Base-by-base conservation (phyloP, 805 yeast species). In the Ogataea nitratoaversa region DNA sequence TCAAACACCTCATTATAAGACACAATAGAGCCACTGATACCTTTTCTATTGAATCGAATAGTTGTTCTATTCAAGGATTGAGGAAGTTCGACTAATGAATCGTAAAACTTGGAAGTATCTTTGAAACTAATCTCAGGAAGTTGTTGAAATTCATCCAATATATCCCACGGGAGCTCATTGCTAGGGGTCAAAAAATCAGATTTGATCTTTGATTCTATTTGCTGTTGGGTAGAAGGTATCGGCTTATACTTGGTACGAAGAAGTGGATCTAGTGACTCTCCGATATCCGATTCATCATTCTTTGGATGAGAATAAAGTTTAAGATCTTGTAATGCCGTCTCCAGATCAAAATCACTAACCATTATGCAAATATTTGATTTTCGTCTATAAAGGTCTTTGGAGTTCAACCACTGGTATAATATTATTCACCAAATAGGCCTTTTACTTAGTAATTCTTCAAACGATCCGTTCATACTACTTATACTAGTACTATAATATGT, bases 11-110 rank as follows among this genome's bases (percentile, higher is more conserved):
- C 95, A 29, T 73, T 65, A 47, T 78, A 80, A 0, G 77, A 71
- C 2, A 64, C 63, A n/a, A 91, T 79, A 4, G 62, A 53, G 12
- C 97, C 97, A 2, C 72, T 70, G 5, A 93, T 71, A 1, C 98
- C 98, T 6, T 66, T 57, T 53, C 99, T 71, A 44, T 76, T 76
- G 61, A 86, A 84, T 38, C 84, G 68, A 39, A 81, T 72, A 0
- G 78, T 65, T 0, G 93, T 78, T 46, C 95, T 72, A 12, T 77
- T 72, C 13, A 80, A 68, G 4, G 79, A 67, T 3, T 69, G 66
- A 0, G 98, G 97, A 1, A 74, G 40, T 7, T 67, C 61, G 29
- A 82, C 62, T 40, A 89, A 65, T 5, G 71, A 66, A 22, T 68
- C 65, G 41, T 72, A 71, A 16, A 78, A 59, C n/a, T 49, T 41